Evolutionary conservation across 495 filamentous ascomycete genomes (phyloP), one percentile per base, ranked within the genome.

Genomic region (Daldinia vernicosa): DNA sequence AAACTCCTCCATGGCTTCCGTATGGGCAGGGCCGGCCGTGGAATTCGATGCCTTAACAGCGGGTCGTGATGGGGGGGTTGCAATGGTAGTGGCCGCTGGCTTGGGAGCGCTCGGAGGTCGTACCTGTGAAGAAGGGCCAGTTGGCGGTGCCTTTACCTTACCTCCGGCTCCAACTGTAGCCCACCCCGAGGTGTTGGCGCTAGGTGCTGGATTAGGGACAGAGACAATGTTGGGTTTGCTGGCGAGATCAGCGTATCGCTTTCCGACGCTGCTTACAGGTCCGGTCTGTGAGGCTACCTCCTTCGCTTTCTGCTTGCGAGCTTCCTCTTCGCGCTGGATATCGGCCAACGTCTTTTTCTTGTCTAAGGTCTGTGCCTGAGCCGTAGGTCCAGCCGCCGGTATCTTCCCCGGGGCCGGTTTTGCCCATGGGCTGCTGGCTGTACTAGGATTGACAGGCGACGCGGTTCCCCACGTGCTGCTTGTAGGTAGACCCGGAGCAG

Each of bases 261-360:
- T 99, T 17, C 91, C 91, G 17, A 76, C 64, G 43, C 84, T 82
- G 24, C 88, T 80, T n/a, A 85, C 74, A 7, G 83, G 75, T 6
- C 83, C 83, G 30, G 85, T 80, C 70, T 84, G 84, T 9, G 79
- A 76, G 4, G 86, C 82, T 0, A 82, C 74, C 51, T 88, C 85
- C 47, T 88, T 87, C 14, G 87, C 85, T 70, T 91, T 90, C 71
- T 90, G 89, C 85, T 98, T 98, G 56, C 93, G 92, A 28, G 86
- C 85, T 76, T 98, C 95, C 72, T 99, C 95, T 82, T 99, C 95
- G 74, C 94, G 93, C 77, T 98, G 95, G 66, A 98, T 98, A 64
- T 98, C 95, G 54, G 92, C 92, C 32, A 98, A 84, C 0, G 94
- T 97, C 86, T 97, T 98, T 85, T 94, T 94, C 32, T 87, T 80